phyloP scores from a whole-genome alignment of 2,329 filamentous ascomycete species.

The Ophiosphaerella korrae region DNA sequence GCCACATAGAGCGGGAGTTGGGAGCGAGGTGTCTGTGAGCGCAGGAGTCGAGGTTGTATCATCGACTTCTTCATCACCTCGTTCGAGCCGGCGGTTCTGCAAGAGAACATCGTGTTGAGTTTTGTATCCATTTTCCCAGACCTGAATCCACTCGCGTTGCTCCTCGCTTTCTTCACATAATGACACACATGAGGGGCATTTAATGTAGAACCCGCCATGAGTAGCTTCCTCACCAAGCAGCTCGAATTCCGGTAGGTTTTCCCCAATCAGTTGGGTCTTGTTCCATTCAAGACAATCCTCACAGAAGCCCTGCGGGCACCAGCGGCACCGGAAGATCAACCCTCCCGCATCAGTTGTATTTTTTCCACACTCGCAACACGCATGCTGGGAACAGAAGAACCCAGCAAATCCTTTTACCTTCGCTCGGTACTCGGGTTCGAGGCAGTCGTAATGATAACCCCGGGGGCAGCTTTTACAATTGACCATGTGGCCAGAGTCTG shows the following conservation, averaged over 20 bases:
- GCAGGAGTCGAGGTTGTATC: conserved; percentile 27
- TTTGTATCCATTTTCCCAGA: conserved; percentile 26
- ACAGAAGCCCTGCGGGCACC: conserved; percentile 62
- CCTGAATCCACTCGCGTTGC: conserved; percentile 29
- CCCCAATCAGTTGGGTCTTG: conserved; percentile 56
- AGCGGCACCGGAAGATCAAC: conserved; percentile 59
- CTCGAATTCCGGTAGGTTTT: conserved; percentile 59
- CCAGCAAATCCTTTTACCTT: conserved; percentile 51
- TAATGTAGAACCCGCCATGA: conserved; percentile 58
- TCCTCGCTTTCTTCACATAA: conserved; percentile 19
- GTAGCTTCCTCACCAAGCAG: conserved; percentile 52
- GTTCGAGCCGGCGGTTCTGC: conserved; percentile 20
- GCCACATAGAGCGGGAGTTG: conserved; percentile 25
- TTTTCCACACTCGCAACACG: conserved; percentile 59
- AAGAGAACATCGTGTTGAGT: conserved; percentile 31
- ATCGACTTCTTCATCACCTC: conserved; percentile 6
- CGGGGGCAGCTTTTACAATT: conserved; percentile 61
- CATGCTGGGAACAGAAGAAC: conserved; percentile 63
- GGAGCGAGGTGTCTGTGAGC: conserved; percentile 32
- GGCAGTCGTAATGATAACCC: conserved; percentile 59
- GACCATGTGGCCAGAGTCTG: conserved; percentile 53
- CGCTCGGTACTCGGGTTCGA: conserved; percentile 49
- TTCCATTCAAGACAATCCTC: conserved; percentile 65
- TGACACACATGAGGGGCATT: conserved; percentile 53
- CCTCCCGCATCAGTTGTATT: conserved; percentile 57